Evolutionary conservation across 257 asterid species (phyloP), one percentile per base, ranked within the genome.

Genomic region (Solanum sejunctum): DNA sequence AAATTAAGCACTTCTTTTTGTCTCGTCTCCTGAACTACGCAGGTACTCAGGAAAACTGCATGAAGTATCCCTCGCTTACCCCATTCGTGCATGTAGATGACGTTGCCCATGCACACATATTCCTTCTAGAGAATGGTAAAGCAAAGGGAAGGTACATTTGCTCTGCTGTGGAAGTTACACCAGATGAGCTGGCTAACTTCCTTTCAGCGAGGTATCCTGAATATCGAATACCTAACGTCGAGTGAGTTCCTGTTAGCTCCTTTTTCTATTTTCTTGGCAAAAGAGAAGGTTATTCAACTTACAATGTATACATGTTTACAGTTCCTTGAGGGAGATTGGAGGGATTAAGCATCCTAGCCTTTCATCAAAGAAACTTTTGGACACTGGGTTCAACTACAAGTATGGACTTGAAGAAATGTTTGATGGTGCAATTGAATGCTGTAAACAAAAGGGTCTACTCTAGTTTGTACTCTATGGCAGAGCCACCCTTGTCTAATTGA

Each of bases 391-490:
- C 84, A 83, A 77, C 81, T 92, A 60, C 49, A 88, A 91, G 73
- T 85, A 93, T 8, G 95, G 94, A 28, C 87, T 93, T 26, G 92
- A 80, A 54, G 97, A 92, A 73, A 92, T 93, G 89, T 90, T 89
- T 49, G 93, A 92, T 67, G 97, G 88, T 17, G 91, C 97, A 17
- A 86, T 91, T 20, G 84, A 86, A 41, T 55, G 91, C n/a, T 93
- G 93, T 89, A 92, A 89, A 57, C 87, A 89, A 12, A 92, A 73
- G 86, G 88, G 85, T 9, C 8, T 88, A 41, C 80, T 90, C n/a
- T 86, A 88, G 82, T 82, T 81, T 57, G 56, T 80, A 21, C 18
- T 57, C 39, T 55, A 28, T 32, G n/a, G 1, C 18, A 79, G 63
- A 67, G 51, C 6, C 47, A 39, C 15, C 26, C 26, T 69, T 69